Base-by-base conservation (phyloP, 2,329 filamentous ascomycete species). In the Celoporthe dispersa region DNA sequence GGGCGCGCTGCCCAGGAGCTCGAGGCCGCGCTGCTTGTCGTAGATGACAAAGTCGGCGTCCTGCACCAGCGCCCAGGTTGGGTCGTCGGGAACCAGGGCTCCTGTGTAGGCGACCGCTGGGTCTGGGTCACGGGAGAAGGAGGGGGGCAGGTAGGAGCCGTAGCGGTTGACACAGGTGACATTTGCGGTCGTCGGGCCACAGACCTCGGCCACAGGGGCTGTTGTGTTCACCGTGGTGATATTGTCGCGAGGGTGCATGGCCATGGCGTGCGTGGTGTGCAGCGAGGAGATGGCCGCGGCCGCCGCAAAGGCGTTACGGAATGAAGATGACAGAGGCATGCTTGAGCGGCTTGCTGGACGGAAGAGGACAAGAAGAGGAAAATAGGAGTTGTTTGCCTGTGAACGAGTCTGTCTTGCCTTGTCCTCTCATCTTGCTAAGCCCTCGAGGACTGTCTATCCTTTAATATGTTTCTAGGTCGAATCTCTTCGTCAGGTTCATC, bases 101-200 rank as follows among this genome's bases (percentile, higher is more conserved):
- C 55, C 55, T 22, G 55, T 59, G 55, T 59, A 59, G 25, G 55
- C 55, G 16, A 59, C 55, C 31, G 55, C 25, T 22, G 55, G 55
- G 55, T 59, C 55, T 59, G 55, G 55, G 55, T 59, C 55, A 25
- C 55, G 55, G 12, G 55, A 59, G 31, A 59, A 59, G 55, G 55
- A 33, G 0, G 55, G 55, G 11, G 55, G 55, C 12, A 59, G 55
- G 55, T 59, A 59, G 31, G 55, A 59, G 25, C 55, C 55, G 55
- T 59, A 59, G 12, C 55, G 55, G 25, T 59, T 59, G 25, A 59
- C 55, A 22, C 55, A 59, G 3, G 55, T 59, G 12, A 59, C 31
- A 33, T 59, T 59, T 31, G 55, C 55, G 25, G 55, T 59, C 31
- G 55, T 59, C 5, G 55, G 55, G 9, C 55, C 55, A 19, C 55